A percentile compares a stretch with the other conserved stretches of the same genome.
These are phyloP conservation scores for Sordaria brevicollis DNA, from an alignment of 495 filamentous ascomycete species.

Conservation along the genomic window DNA sequence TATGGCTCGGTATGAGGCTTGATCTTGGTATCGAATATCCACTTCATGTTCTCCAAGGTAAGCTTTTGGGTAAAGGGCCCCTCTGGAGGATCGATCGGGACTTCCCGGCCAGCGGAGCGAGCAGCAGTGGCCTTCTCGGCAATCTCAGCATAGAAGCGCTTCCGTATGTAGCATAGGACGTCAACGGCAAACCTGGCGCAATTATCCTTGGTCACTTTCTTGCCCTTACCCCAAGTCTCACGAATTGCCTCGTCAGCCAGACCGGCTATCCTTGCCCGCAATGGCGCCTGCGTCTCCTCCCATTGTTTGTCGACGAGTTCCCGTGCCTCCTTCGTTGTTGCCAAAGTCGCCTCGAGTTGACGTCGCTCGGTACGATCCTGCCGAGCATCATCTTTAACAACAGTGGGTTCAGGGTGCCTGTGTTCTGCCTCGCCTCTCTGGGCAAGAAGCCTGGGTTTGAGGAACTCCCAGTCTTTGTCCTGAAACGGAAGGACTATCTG, in stretches of 20 bases:
- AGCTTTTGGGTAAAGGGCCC: conserved; percentile 47
- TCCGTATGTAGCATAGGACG: conserved; percentile 51
- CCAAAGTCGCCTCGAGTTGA: conserved; percentile 15
- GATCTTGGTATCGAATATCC: conserved; percentile 67
- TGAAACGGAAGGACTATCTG: conserved; percentile 53
- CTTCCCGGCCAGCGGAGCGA: conserved; percentile 29
- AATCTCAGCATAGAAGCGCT: conserved; percentile 49
- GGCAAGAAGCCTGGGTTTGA: conserved; percentile 54
- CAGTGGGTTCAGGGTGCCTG: conserved; percentile 33
- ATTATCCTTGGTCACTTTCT: conserved; percentile 45
- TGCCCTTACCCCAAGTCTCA: conserved; percentile 46
- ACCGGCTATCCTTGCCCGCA: conserved; percentile 46
- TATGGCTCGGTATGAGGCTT: conserved; percentile 51
- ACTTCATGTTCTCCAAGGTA: conserved; percentile 78
- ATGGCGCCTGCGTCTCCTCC: conserved; percentile 55
- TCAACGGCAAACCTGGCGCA: conserved; percentile 56
- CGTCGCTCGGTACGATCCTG: conserved; percentile 21
- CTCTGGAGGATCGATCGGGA: conserved; percentile 35
- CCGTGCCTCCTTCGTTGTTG: conserved; percentile 42
- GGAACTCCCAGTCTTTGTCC: conserved; percentile 52
- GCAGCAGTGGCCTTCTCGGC: conserved; percentile 37
- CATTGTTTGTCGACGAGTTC: conserved; percentile 52
- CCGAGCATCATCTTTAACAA: conserved; percentile 28
- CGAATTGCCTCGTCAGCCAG: conserved; percentile 57
- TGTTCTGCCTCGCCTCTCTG: conserved; percentile 50